phyloP scores from a whole-genome alignment of 1,284 basidiomycete species.

The Ceratobasidium sp. region DNA sequence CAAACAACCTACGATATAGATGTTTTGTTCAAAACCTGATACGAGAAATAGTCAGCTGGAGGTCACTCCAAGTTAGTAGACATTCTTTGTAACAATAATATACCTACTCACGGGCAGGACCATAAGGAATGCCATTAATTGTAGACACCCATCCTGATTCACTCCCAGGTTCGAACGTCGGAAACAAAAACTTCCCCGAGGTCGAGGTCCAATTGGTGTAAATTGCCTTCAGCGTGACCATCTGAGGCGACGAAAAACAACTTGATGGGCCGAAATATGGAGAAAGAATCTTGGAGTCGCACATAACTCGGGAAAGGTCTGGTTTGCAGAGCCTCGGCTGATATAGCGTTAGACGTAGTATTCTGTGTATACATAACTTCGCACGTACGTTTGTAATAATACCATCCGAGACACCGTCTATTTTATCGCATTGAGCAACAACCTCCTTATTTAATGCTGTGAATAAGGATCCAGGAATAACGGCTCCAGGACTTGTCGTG shows the following conservation, averaged over 20 bases:
- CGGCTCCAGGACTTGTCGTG: slow-evolving; percentile 9
- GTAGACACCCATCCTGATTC: slow-evolving; percentile 18
- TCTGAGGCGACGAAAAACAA: slow-evolving; percentile 1
- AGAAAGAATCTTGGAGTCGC: slow-evolving; percentile 9
- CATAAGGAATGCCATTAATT: slow-evolving; percentile 2
- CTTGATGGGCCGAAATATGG: neutral
- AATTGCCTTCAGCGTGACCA: slow-evolving; percentile 19
- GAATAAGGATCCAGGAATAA: slow-evolving; percentile 8
- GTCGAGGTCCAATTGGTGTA: slow-evolving; percentile 26
- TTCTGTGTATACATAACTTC: neutral
- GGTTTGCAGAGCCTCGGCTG: slow-evolving; percentile 29
- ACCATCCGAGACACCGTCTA: slow-evolving; percentile 19
- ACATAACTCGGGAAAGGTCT: slow-evolving; percentile 13
- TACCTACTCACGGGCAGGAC: slow-evolving; percentile 1
- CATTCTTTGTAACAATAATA: neutral
- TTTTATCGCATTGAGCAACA: slow-evolving; percentile 12
- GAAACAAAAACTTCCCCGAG: slow-evolving; percentile 13
- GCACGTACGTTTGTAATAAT: slow-evolving; percentile 15
- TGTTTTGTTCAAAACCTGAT: slow-evolving; percentile 34
- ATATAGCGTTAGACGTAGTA: neutral
- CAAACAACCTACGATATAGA: slow-evolving; percentile 1
- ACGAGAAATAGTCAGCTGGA: slow-evolving; percentile 29
- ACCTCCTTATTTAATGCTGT: slow-evolving; percentile 7
- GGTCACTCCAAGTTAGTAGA: neutral
- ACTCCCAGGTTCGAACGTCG: slow-evolving; percentile 16